Base-by-base conservation (phyloP, 805 yeast genomes). In the Candida dajiaensis region DNA sequence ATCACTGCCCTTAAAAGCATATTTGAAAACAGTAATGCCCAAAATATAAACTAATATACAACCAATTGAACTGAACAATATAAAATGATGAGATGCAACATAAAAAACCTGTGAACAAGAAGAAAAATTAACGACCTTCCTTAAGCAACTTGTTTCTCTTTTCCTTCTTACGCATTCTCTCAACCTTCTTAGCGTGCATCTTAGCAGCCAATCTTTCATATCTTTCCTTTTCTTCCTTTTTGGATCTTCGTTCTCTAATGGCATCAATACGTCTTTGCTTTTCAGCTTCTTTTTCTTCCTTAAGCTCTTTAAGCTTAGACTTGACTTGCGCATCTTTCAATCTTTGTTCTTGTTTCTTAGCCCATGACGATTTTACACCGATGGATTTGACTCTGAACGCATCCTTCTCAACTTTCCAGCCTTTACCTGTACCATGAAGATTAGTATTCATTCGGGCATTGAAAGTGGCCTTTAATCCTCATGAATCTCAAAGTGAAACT, bases 111-210 rank as follows among this genome's bases (percentile, higher is more conserved):
- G 4, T 16, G 20, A 16, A 16, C 19, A n/a, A 33, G 3, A 13
- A 28, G 11, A 13, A 3, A 28, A 28, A 13, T 31, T 43, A 85
- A 66, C 97, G 96, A 62, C 62, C 62, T 42, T 90, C 98, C 64
- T 83, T 89, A 64, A 90, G 80, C 59, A 89, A 72, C 70, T 92
- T 92, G 71, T 90, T 92, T 70, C 98, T 83, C 84, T 92, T 92
- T 64, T 92, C 99, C 62, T 85, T 82, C 72, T 85, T 83, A 70
- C 85, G 83, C 69, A 92, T 64, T 68, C 99, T 79, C 53, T 89
- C 98, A 37, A 89, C 86, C 72, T 81, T 85, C 81, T 89, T 90
- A 38, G 85, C 85, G 63, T 89, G 92, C 96, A 92, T 87, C 67
- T 85, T 88, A 47, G 78, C 76, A 12, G 96, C 94, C 62, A 92